phyloP scores from a whole-genome alignment of 441 rosid species.

The Hypseocharis bilobata region DNA sequence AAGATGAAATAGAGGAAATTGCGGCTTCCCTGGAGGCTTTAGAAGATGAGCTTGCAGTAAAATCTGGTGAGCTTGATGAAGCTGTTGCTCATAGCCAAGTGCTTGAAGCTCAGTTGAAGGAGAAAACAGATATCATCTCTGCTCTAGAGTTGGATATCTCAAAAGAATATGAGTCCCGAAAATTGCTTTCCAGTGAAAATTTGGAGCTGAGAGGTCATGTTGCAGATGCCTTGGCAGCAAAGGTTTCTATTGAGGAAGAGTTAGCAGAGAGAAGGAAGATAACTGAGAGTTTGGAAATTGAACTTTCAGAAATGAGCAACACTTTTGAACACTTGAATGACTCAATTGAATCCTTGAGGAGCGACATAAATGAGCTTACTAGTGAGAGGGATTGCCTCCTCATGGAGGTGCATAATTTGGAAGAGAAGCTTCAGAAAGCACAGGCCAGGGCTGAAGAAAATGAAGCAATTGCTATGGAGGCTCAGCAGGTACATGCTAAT shows the following conservation, averaged over 20 bases:
- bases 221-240: slow-evolving; percentile 42
- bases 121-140: slow-evolving; percentile 45
- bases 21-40: slow-evolving; percentile 51
- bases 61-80: slow-evolving; percentile 52
- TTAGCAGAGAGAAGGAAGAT: slow-evolving; percentile 43
- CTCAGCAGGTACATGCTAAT: slow-evolving; percentile 51
- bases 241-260: slow-evolving; percentile 47
- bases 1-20: slow-evolving; percentile 71
- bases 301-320: slow-evolving; percentile 52
- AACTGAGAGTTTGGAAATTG: slow-evolving; percentile 66
- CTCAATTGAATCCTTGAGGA: slow-evolving; percentile 46
- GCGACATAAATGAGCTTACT: slow-evolving; percentile 39
- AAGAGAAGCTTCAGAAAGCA: slow-evolving; percentile 49
- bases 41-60: slow-evolving; percentile 60
- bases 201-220: slow-evolving; percentile 38
- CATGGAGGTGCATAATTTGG: slow-evolving; percentile 46
- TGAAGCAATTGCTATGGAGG: slow-evolving; percentile 60
- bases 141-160: slow-evolving; percentile 43
- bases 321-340: slow-evolving; percentile 56
- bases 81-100: slow-evolving; percentile 39
- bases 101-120: slow-evolving; percentile 63
- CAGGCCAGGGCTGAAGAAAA: slow-evolving; percentile 42
- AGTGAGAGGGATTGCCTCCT: slow-evolving; percentile 59
- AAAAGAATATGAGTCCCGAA: slow-evolving; percentile 33
- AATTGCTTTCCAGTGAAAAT: slow-evolving; percentile 39